phyloP scores from a whole-genome alignment of 805 yeast species.

The Starmera amethionina region DNA sequence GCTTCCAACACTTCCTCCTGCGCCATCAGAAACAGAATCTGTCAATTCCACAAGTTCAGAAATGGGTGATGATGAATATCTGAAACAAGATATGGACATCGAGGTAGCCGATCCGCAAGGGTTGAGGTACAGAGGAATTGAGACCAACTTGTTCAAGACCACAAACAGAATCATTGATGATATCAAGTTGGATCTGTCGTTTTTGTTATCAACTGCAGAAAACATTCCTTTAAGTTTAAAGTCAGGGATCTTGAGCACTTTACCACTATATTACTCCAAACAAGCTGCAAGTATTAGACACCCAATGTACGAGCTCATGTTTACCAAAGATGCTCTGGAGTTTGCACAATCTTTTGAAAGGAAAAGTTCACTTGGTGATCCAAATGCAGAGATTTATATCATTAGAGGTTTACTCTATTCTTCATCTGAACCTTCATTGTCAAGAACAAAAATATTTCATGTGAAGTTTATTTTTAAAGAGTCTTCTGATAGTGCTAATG shows the following conservation, averaged over 20 bases:
- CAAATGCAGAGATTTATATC: conserved; percentile 13
- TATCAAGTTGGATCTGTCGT: conserved; percentile 33
- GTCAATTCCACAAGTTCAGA: background rate
- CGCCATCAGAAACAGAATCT: background rate
- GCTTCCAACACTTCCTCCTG: no score
- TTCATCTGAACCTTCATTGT: conserved; percentile 15
- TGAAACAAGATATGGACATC: conserved; percentile 2
- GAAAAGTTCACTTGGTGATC: conserved; percentile 6
- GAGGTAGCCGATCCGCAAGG: conserved; percentile 18
- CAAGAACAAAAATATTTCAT: conserved; percentile 20
- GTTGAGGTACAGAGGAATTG: background rate
- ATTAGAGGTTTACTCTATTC: conserved; percentile 21
- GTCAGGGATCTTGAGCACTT: conserved; percentile 19
- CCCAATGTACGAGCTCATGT: conserved; percentile 14
- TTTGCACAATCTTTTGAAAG: conserved; percentile 17
- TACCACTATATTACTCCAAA: conserved; percentile 22
- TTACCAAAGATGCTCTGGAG: conserved; percentile 18
- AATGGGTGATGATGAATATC: conserved; percentile 3
- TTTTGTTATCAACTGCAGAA: conserved; percentile 10
- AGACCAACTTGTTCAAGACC: conserved; percentile 37
- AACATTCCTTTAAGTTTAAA: conserved; percentile 5
- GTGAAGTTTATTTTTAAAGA: conserved; percentile 23
- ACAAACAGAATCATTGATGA: conserved; percentile 62
- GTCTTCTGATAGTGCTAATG: conserved; percentile 1
- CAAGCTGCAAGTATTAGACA: conserved; percentile 10